Percentiles rank a stretch among this genome's conserved stretches.
Evolutionary conservation across 2,329 filamentous ascomycete species (phyloP).

Genomic region (Juglanconis sp.): DNA sequence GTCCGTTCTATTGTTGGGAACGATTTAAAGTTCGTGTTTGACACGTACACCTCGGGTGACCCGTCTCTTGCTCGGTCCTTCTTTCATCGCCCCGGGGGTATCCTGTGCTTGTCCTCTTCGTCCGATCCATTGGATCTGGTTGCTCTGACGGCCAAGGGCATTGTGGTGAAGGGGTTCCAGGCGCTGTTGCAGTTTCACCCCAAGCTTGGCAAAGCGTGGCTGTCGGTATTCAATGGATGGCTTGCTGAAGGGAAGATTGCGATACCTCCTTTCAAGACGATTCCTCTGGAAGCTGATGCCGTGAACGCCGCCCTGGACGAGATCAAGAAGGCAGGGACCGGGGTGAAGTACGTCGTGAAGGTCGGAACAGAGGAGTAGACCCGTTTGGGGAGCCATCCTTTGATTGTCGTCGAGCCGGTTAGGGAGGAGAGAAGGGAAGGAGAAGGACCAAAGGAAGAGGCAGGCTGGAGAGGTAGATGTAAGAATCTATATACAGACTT

Average conservation of each 20-base stretch:
- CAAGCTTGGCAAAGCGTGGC: not conserved
- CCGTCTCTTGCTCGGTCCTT: slow-evolving; percentile 1
- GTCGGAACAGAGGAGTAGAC: not conserved
- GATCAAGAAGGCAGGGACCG: not conserved
- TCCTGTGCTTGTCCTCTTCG: not conserved
- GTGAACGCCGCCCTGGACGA: not conserved
- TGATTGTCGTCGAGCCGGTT: not conserved
- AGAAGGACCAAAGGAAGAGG: not conserved
- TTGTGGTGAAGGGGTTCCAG: not conserved
- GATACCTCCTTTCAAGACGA: not conserved
- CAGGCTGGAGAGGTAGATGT: not conserved
- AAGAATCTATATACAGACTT: not conserved
- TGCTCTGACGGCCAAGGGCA: not conserved
- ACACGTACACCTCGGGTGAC: not conserved
- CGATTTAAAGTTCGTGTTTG: not conserved
- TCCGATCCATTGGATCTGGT: not conserved
- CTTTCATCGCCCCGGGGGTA: not conserved
- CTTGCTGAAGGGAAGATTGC: not conserved
- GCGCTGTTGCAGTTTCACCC: not conserved
- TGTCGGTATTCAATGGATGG: not conserved
- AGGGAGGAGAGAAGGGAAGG: not conserved
- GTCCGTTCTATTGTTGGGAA: not conserved
- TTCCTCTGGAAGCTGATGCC: not conserved
- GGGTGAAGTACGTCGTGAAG: not conserved
- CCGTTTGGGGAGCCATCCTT: not conserved